Evolutionary conservation across 2,329 filamentous ascomycete species (phyloP).

Genomic region (Fonsecaea nubica): DNA sequence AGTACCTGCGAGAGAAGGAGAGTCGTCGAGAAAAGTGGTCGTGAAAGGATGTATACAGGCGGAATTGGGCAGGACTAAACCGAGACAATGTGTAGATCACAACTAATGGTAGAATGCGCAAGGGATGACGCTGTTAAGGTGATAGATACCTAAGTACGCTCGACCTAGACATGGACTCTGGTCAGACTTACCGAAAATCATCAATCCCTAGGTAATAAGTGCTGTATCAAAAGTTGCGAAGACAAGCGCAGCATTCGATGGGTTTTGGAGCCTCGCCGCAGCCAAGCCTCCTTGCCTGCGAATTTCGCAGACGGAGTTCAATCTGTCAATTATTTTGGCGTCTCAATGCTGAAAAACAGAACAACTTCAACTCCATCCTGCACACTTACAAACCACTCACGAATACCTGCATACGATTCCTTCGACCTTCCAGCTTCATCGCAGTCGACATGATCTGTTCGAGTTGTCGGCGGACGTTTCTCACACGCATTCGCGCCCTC

Average conservation of each 20-base stretch:
- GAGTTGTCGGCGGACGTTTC: constrained; percentile 33
- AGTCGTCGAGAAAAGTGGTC: not conserved
- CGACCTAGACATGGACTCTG: not conserved
- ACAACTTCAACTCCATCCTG: not conserved
- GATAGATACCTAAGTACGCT: not conserved
- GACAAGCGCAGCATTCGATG: not conserved
- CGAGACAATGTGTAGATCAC: not conserved
- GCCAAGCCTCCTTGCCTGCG: not conserved
- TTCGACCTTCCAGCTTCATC: not conserved
- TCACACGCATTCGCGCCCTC: constrained; percentile 27
- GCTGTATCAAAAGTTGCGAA: not conserved
- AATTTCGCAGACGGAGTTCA: not conserved
- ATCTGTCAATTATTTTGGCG: not conserved
- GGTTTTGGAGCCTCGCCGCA: not conserved
- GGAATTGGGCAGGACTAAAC: not conserved
- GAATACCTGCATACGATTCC: not conserved
- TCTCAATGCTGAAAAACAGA: not conserved
- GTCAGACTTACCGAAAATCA: not conserved
- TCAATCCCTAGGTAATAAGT: not conserved
- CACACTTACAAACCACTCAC: not conserved
- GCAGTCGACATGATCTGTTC: constrained; percentile 37
- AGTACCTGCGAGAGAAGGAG: not conserved
- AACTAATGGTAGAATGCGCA: not conserved
- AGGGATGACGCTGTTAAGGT: not conserved
- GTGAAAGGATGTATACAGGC: not conserved